Conservation (phyloP, 306 rosid genomes). For the Neltuma alba region DNA sequence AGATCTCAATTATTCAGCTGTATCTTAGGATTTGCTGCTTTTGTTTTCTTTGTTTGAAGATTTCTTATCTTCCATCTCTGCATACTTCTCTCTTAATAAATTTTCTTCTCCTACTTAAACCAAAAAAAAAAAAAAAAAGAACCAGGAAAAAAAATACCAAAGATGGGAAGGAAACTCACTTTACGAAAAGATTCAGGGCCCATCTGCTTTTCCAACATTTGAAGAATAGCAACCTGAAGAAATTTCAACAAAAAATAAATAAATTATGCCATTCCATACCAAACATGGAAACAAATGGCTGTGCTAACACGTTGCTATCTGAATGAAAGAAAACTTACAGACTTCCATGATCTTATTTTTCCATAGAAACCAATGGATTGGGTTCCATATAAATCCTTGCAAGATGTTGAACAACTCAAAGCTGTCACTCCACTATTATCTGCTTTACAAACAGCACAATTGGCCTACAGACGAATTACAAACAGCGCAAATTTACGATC, state of each 20-base stretch:
- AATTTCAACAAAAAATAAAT: conserved; percentile 1
- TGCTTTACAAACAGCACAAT: conserved; percentile 86
- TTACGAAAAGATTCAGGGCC: conserved; percentile 97
- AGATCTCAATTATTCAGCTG: not conserved
- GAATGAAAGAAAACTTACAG: conserved; percentile 64
- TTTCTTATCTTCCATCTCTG: not conserved
- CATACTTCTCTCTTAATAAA: not conserved
- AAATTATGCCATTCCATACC: not conserved
- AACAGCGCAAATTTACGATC: conserved; percentile 3
- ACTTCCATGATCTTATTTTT: conserved; percentile 94
- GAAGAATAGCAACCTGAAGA: conserved; percentile 89
- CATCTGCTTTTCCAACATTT: conserved; percentile 99
- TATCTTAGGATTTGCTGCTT: not conserved
- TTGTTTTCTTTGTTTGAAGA: not conserved
- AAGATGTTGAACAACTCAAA: conserved; percentile 83
- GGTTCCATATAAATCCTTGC: conserved; percentile 91
- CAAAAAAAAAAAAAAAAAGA: not conserved
- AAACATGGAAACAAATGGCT: conserved; percentile 13
- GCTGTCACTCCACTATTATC: conserved; percentile 89
- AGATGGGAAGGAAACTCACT: conserved; percentile 54
- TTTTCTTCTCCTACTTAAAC: not conserved
- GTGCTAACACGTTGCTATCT: not conserved
- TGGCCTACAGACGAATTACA: conserved; percentile 59
- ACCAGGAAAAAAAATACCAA: conserved; percentile 1
- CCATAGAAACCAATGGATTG: conserved; percentile 85